phyloP scores from a whole-genome alignment of 139 green algal species.

The Picochlorum sp. region DNA sequence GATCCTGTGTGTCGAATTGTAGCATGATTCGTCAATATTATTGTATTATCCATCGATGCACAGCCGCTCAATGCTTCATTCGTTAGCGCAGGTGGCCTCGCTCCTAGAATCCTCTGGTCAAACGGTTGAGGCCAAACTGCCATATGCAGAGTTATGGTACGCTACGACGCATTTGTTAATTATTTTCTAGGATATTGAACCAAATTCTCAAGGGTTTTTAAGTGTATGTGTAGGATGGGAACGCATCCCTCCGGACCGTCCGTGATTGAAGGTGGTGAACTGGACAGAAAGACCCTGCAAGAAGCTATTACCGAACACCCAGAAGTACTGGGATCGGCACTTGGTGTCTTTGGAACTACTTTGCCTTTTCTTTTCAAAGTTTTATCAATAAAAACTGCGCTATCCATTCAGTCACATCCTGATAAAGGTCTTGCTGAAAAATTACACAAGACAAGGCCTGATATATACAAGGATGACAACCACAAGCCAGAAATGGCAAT shows the following conservation, averaged over 20 bases:
- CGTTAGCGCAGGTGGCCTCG: constrained; percentile 62
- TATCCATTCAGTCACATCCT: constrained; percentile 97
- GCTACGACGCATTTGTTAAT: too few species aligned
- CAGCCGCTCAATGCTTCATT: too few species aligned
- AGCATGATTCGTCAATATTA: neutral
- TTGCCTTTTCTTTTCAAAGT: constrained; percentile 98
- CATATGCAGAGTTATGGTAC: constrained; percentile 92
- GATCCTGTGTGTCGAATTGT: neutral
- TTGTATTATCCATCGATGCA: too few species aligned
- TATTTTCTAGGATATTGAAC: neutral
- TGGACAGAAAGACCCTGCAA: constrained; percentile 25
- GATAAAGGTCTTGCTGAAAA: constrained; percentile 87
- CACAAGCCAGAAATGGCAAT: constrained; percentile 99
- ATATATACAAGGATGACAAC: constrained; percentile 94
- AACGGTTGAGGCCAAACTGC: constrained; percentile 48
- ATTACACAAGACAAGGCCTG: constrained; percentile 66
- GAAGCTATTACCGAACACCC: constrained; percentile 55
- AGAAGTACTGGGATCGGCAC: constrained; percentile 47
- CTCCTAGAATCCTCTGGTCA: constrained; percentile 50
- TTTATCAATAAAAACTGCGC: constrained; percentile 81
- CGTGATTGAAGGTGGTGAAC: constrained; percentile 29
- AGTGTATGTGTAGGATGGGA: constrained; percentile 63
- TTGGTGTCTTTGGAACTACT: constrained; percentile 52
- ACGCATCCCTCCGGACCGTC: constrained; percentile 84
- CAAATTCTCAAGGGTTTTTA: neutral